A percentile compares a stretch with the other conserved stretches of the same genome.
These are phyloP conservation scores for Lathyrus aphaca DNA, from an alignment of 306 rosid species.

Conservation along the genomic window DNA sequence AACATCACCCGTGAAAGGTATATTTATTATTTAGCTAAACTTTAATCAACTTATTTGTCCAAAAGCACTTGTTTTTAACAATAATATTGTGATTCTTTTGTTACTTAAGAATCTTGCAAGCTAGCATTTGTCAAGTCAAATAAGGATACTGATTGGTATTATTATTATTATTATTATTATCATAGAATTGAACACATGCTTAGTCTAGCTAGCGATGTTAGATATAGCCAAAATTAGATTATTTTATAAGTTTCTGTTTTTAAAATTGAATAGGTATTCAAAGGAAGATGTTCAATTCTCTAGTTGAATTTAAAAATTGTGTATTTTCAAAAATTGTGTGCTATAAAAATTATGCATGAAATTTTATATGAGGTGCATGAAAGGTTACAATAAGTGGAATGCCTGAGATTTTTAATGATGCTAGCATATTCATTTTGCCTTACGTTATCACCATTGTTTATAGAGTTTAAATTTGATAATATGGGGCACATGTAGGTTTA, in stretches of 20 bases:
- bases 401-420: too few relatives aligned
- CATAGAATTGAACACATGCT: background rate
- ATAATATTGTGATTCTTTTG: slow-evolving; percentile 31
- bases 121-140: slow-evolving; percentile 2
- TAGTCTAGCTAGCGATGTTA: background rate
- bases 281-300: too few relatives aligned
- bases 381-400: too few relatives aligned
- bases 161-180: background rate
- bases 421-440: too few relatives aligned
- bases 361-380: too few relatives aligned
- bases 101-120: slow-evolving; percentile 27
- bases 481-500: too few relatives aligned
- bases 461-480: too few relatives aligned
- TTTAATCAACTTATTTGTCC: slow-evolving; percentile 29
- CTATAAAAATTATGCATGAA: too few relatives aligned
- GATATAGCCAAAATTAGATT: background rate
- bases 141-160: background rate
- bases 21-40: background rate
- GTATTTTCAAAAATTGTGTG: too few relatives aligned
- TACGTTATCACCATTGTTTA: too few relatives aligned
- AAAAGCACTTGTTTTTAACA: slow-evolving; percentile 6
- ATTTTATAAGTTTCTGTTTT: background rate
- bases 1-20: slow-evolving; percentile 46
- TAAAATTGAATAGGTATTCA: too few relatives aligned
- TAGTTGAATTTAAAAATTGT: too few relatives aligned